These are phyloP conservation scores for Elongisporangium senticosum DNA, from an alignment of 352 stramenopile species.

Conservation along the genomic window DNA sequence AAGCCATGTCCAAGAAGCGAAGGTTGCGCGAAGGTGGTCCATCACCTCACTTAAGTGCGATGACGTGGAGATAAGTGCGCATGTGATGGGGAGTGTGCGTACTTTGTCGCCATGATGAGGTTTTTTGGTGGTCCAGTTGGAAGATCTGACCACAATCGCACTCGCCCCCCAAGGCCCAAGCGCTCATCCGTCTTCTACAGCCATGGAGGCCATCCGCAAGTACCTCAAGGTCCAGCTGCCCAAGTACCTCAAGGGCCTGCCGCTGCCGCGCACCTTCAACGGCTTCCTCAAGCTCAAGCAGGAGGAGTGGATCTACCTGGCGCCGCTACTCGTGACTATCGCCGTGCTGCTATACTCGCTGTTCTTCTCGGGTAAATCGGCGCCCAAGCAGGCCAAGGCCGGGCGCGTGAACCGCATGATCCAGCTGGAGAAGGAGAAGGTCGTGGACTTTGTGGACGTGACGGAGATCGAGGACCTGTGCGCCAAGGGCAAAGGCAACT, in stretches of 20 bases:
- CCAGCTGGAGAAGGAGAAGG: constrained; percentile 77
- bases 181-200: neutral
- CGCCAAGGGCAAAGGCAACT: constrained; percentile 74
- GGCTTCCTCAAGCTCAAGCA: constrained; percentile 84
- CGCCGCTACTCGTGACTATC: constrained; percentile 75
- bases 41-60: neutral
- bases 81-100: neutral
- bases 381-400: constrained; percentile 33
- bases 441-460: constrained; percentile 60
- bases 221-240: constrained; percentile 77
- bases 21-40: neutral
- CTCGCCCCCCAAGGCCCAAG: neutral
- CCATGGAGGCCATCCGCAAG: constrained; percentile 77
- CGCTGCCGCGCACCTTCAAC: constrained; percentile 74
- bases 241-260: constrained; percentile 78
- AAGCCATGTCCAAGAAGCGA: too few relatives aligned
- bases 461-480: constrained; percentile 77
- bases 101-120: neutral
- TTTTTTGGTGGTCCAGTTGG: neutral
- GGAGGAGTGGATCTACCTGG: constrained; percentile 80
- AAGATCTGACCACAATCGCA: neutral
- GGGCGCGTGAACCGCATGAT: constrained; percentile 63
- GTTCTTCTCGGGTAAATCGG: constrained; percentile 47
- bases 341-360: constrained; percentile 65
- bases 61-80: neutral